Base-by-base conservation (phyloP, 75 land plant genomes). In the Azolla pinnata region DNA sequence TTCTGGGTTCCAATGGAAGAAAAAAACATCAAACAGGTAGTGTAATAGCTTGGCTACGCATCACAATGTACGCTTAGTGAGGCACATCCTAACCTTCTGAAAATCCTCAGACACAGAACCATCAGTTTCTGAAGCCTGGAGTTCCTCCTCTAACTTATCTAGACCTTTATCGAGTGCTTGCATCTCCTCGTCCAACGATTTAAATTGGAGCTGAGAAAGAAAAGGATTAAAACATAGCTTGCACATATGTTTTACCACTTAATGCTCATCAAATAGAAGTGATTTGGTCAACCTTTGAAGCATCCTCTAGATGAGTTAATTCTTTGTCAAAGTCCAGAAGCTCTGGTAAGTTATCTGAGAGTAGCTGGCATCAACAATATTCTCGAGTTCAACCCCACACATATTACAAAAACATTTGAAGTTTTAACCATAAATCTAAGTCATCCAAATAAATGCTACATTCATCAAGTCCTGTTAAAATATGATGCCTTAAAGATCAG, bases 311-410 rank as follows among this genome's bases (percentile, higher is more conserved):
- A 63, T 85, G 84, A 31, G 71, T 47, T 56, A 92, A 79, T 54
- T 88, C 96, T 61, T 88, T 89, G 56, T 78, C 79, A 65, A 91
- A 88, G 66, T 91, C 97, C 34, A 91, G 73, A 61, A 91, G 64
- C 62, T 88, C 96, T 7, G 89, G 80, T 82, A 88, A 72, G 54
- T 91, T 82, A 64, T 91, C 97, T 66, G 86, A 74, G 47, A 91
- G 61, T 5, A 91, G 74, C 97, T 91, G 61, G 48, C 62, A 5
- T 12, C 29, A n/a, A n/a, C n/a, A n/a, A n/a, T n/a, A n/a, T n/a
- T n/a, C n/a, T n/a, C n/a, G n/a, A n/a, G n/a, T n/a, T n/a, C n/a
- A n/a, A n/a, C n/a, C n/a, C n/a, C n/a, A n/a, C n/a, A n/a, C n/a
- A n/a, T n/a, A n/a, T n/a, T n/a, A n/a, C n/a, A n/a, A n/a, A n/a